Percentiles rank a stretch among this genome's conserved stretches.
These are phyloP conservation scores for Globisporangium sylvaticum DNA, from an alignment of 352 stramenopile genomes.

Conservation along the genomic window DNA sequence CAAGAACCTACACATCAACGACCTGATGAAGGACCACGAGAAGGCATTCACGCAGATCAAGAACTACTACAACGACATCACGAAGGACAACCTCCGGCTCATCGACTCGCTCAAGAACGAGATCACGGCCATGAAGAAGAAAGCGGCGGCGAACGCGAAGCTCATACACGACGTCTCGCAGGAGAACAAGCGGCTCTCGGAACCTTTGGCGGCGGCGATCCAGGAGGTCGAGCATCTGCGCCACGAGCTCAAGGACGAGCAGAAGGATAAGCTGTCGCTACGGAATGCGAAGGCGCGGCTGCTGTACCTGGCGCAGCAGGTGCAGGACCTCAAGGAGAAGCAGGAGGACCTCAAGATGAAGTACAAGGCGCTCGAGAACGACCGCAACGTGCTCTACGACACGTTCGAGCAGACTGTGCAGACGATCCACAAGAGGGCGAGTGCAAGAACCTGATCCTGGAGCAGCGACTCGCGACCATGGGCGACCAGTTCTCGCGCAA, in stretches of 20 bases:
- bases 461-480: conserved; percentile 78
- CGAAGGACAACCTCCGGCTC: conserved; percentile 90
- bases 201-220: conserved; percentile 82
- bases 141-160: conserved; percentile 87
- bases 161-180: conserved; percentile 91
- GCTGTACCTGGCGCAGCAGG: conserved; percentile 67
- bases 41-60: conserved; percentile 93
- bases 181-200: conserved; percentile 91
- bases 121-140: conserved; percentile 92
- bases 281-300: conserved; percentile 86
- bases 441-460: conserved; percentile 87
- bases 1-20: conserved; percentile 95
- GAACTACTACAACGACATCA: conserved; percentile 96
- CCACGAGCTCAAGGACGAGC: conserved; percentile 86
- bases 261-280: conserved; percentile 91
- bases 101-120: conserved; percentile 92
- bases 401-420: conserved; percentile 88
- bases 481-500: conserved; percentile 78
- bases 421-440: conserved; percentile 88
- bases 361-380: conserved; percentile 75
- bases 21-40: conserved; percentile 93
- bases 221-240: conserved; percentile 88
- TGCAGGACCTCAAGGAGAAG: conserved; percentile 53
- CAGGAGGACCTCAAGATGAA: conserved; percentile 66
- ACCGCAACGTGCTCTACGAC: conserved; percentile 89